Base-by-base conservation (phyloP, 2,329 filamentous ascomycete genomes). In the Huntiella savannae region DNA sequence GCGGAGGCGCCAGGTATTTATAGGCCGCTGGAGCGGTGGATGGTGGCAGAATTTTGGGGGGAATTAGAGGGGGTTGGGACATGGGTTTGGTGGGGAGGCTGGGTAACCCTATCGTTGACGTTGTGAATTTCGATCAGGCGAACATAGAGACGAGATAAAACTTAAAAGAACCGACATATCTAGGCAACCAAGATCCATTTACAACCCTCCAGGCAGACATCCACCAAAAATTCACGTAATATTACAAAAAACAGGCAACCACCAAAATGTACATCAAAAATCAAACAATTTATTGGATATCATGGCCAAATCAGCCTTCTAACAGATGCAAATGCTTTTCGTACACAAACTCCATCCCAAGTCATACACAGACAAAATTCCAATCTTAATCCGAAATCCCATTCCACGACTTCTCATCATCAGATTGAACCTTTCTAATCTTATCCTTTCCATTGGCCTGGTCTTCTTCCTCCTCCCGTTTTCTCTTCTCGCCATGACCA, bases 341-440 rank as follows among this genome's bases (percentile, higher is more conserved):
- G 8, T 28, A 28, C 22, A 28, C 22, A 28, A 10, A 28, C 22
- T 28, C 22, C 2, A 28, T 28, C 22, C 22, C 22, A 28, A 28
- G 22, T 28, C 22, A 10, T 28, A 28, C 22, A 28, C 6, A 28
- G 22, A 28, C 8, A 28, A 28, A 16, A 40, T n/a, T 4, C 11
- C 3, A 42, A 10, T 32, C 16, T 40, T 53, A 64, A 51, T 65
- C 60, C 16, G 62, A 55, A 46, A 64, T 64, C 4, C 62, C 63
- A 45, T 64, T 63, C 62, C 62, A 64, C 6, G 63, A 63, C 51
- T 61, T 62, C 49, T 64, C 61, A 40, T 62, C 60, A n/a, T 64
- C 61, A 11, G 37, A 39, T 13, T 16, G 15, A 19, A 17, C 8
- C 5, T 39, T 15, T 11, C 15, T 39, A 8, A 17, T 19, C 15